Evolutionary conservation across 2,329 filamentous ascomycete genomes (phyloP), one percentile per base, ranked within the genome.

Genomic region (Penicillium sclerotiorum): DNA sequence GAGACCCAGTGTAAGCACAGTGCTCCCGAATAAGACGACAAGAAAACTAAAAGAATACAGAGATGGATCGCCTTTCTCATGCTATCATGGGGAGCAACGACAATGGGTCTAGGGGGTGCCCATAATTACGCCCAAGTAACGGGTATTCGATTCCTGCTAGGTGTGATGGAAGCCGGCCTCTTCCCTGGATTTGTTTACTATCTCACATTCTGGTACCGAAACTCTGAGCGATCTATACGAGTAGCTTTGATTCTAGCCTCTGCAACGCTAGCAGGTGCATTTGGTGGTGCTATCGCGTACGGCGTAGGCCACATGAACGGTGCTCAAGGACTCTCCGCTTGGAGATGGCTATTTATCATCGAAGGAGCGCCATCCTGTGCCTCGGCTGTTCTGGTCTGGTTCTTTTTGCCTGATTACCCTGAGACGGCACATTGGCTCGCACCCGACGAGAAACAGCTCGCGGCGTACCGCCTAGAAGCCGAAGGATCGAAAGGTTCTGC

Each of bases 221-320:
- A 76, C 17, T 75, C 79, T 3, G 82, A 85, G 62, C 72, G 80
- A 17, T 79, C 77, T 1, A 78, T 83, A 61, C 80, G 83, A 6
- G 79, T 88, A 61, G 79, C 80, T 0, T 75, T 79, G 52, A 73
- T 77, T 60, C 67, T 80, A 42, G 79, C 61, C 65, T 83, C 73
- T 70, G 84, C 67, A n/a, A 81, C 80, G 66, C 78, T 74, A 57
- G 80, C 67, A 56, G 77, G 69, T 27, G 78, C 77, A 0, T 82
- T 83, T 58, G 79, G 79, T 4, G 80, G 80, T 2, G 73, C 79
- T 7, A 76, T 76, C 59, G 83, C 82, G 1, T 84, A 80, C 48
- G 80, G 71, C 0, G 69, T 77, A 0, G 73, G 73, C 0, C 71
- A 77, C 37, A 60, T 62, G 54, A 61, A 61, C 35, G 57, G 59